Percentiles rank a stretch among this genome's conserved stretches.
Conservation (phyloP, 2,329 filamentous ascomycete species). For the Hypoxylon sp. region DNA sequence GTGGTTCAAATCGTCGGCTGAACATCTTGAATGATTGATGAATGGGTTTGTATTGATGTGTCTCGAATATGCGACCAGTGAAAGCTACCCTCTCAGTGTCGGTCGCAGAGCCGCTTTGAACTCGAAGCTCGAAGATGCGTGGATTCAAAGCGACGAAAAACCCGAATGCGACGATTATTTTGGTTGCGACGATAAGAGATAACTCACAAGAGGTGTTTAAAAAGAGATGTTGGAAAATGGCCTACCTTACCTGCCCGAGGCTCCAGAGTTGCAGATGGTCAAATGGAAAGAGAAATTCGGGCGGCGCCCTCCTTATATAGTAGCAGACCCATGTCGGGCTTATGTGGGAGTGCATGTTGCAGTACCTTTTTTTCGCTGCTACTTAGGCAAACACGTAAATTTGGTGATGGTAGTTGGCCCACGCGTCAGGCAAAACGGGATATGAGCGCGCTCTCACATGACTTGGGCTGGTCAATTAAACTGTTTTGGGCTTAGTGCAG, state of each 20-base stretch:
- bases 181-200: conserved; percentile 31
- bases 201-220: conserved; percentile 8
- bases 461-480: conserved; percentile 38
- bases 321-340: conserved; percentile 36
- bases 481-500: conserved; percentile 40
- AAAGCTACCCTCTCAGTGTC: conserved; percentile 18
- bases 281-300: conserved; percentile 39
- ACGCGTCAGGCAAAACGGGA: conserved; percentile 46
- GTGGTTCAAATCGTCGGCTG: conserved; percentile 59
- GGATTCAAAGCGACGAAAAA: background rate
- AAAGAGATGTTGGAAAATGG: conserved; percentile 40
- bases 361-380: conserved; percentile 16
- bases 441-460: conserved; percentile 48
- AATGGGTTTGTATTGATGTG: conserved; percentile 19
- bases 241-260: conserved; percentile 46
- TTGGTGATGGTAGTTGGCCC: conserved; percentile 47
- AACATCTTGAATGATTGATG: conserved; percentile 58
- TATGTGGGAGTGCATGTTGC: conserved; percentile 10
- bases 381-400: conserved; percentile 49
- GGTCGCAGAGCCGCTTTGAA: conserved; percentile 4
- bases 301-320: conserved; percentile 41
- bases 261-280: conserved; percentile 37
- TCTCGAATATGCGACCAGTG: conserved; percentile 30
- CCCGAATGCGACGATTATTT: conserved; percentile 6
- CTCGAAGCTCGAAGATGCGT: background rate